These are phyloP conservation scores for Boletus barrowsii DNA, from an alignment of 768 basidiomycete species.

Conservation along the genomic window DNA sequence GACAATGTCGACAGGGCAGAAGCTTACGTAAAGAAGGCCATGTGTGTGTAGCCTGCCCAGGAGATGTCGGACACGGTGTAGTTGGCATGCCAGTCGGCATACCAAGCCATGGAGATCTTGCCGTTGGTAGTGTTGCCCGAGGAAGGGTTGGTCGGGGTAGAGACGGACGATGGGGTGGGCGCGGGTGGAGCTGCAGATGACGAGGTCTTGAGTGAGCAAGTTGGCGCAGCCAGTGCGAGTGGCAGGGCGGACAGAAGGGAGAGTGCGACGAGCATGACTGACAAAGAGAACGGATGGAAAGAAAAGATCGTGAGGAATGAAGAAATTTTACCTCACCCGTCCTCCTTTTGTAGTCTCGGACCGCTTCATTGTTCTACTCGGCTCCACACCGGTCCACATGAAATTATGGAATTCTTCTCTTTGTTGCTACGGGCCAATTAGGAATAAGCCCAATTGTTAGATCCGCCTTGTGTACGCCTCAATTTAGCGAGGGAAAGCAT, in stretches of 20 bases:
- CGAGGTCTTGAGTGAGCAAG: constrained; percentile 19
- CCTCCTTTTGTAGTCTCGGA: constrained; percentile 11
- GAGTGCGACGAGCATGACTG: constrained; percentile 21
- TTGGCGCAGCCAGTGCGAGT: constrained; percentile 29
- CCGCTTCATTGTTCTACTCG: constrained; percentile 7
- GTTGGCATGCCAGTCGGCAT: constrained; percentile 60
- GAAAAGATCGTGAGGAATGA: constrained; percentile 17
- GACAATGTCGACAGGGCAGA: background rate
- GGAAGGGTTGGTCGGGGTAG: constrained; percentile 5
- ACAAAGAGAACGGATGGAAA: constrained; percentile 4
- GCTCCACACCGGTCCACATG: background rate
- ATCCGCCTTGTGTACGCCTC: too few relatives aligned
- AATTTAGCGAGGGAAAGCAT: too few relatives aligned
- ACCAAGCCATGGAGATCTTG: constrained; percentile 61
- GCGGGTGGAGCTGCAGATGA: background rate
- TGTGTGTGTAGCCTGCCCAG: constrained; percentile 66
- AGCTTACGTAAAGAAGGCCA: constrained; percentile 61
- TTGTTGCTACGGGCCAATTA: constrained; percentile 5
- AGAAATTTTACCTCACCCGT: background rate
- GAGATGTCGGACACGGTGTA: constrained; percentile 49
- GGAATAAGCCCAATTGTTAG: constrained; percentile 1
- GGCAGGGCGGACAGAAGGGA: constrained; percentile 24
- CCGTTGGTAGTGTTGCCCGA: constrained; percentile 20
- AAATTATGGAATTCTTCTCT: background rate
- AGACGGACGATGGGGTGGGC: background rate